Base-by-base conservation (phyloP, 1,139 yeast genomes). In the Kluyveromyces marxianus region DNA sequence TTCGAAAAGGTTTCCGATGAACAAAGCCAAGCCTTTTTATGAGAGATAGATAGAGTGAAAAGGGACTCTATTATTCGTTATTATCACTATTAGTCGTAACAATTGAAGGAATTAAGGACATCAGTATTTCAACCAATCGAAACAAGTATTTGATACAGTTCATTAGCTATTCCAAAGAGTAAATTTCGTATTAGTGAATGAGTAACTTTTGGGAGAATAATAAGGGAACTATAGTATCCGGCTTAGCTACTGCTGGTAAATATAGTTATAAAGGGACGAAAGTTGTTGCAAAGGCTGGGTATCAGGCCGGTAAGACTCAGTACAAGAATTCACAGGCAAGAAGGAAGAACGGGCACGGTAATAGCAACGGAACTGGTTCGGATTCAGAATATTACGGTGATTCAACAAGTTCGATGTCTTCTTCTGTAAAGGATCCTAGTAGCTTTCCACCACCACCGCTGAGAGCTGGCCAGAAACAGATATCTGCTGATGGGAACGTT, bases 401-500 rank as follows among this genome's bases (percentile, higher is more conserved):
- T n/a, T n/a, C n/a, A n/a, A n/a, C n/a, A n/a, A n/a, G n/a, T n/a
- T n/a, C n/a, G n/a, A n/a, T n/a, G 3, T 54, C 72, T 42, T 68
- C 72, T 14, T 39, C 67, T 40, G 47, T 58, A 1, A 52, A 68
- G 2, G 73, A 74, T 51, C 73, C 78, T 6, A 54, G 58, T 3
- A 48, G 63, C 8, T 70, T 77, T 48, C 81, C 83, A 8, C 73
- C 81, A 1, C 84, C 83, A 1, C 84, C 83, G 0, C 51, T 67
- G 54, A 68, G 69, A 61, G 69, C 73, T 3, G 71, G 67, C 5
- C 69, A 69, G 42, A 50, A 46, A 37, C 67, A 62, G 44, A 21
- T 43, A 39, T 25, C 43, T 35, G 2, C 24, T 25, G 32, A 37
- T 40, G 29, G 48, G 14, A 28, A 3, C 39, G 40, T 36, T 41